These are phyloP conservation scores for Dryadomyces quercus-mongolicae DNA, from an alignment of 2,329 filamentous ascomycete species.

Conservation along the genomic window DNA sequence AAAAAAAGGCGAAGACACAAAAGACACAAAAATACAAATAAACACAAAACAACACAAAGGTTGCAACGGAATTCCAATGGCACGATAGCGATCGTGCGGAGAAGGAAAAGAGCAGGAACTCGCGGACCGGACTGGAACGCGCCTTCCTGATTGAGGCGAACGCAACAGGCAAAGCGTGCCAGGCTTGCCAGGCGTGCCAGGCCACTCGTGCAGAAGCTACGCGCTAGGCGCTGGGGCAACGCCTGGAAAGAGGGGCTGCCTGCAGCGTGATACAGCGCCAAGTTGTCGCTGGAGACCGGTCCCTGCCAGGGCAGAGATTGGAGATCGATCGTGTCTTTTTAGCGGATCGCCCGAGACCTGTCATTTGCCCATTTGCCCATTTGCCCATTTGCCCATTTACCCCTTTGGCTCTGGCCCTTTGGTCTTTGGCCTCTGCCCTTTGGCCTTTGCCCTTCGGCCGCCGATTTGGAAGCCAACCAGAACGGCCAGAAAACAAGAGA, in stretches of 20 bases:
- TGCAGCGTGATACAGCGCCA: neutral
- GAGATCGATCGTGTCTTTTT: neutral
- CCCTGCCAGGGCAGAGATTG: too few species aligned
- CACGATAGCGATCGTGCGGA: neutral
- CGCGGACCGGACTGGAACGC: neutral
- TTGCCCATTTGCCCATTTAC: neutral
- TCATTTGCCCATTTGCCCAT: slow-evolving; percentile 1
- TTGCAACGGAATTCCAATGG: neutral
- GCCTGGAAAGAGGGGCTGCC: neutral
- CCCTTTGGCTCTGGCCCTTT: too few species aligned
- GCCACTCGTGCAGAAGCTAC: neutral
- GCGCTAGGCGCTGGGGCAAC: neutral
- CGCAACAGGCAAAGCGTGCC: too few species aligned
- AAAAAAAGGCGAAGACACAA: too few species aligned
- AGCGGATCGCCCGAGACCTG: slow-evolving; percentile 1
- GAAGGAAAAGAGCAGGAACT: neutral
- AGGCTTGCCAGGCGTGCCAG: too few species aligned
- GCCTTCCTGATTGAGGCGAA: neutral
- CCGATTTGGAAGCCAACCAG: neutral
- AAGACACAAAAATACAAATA: too few species aligned
- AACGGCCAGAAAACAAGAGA: neutral
- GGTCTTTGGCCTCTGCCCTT: too few species aligned
- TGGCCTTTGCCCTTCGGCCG: too few species aligned
- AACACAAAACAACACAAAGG: too few species aligned
- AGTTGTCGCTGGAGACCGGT: neutral